A percentile compares a stretch with the other conserved stretches of the same genome.
phyloP scores from a whole-genome alignment of 495 filamentous ascomycete species.

The Tuber aestivum region DNA sequence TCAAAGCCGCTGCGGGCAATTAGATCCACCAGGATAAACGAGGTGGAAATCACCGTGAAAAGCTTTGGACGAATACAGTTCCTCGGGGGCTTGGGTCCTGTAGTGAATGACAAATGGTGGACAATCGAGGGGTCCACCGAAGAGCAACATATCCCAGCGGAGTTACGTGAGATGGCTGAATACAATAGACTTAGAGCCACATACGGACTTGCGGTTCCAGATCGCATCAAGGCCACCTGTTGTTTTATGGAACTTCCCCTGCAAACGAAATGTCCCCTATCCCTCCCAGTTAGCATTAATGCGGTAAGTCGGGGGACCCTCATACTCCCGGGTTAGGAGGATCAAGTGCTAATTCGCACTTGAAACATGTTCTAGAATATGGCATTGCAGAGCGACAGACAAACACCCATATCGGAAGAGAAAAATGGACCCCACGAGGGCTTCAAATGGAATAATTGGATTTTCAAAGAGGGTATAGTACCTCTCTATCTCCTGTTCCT shows the following conservation, averaged over 20 bases:
- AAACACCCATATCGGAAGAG: slow-evolving; percentile 40
- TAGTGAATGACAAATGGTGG: slow-evolving; percentile 6
- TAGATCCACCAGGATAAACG: neutral
- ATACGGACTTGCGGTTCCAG: slow-evolving; percentile 44
- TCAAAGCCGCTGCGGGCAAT: neutral
- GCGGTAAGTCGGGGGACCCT: slow-evolving; percentile 42
- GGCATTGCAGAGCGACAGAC: slow-evolving; percentile 43
- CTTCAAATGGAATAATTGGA: slow-evolving; percentile 46
- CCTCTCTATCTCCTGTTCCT: slow-evolving; percentile 44
- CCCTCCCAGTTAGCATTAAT: slow-evolving; percentile 33
- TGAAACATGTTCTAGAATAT: slow-evolving; percentile 5
- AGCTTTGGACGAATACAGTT: neutral
- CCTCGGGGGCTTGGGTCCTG: neutral
- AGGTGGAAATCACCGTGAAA: neutral
- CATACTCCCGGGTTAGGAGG: slow-evolving; percentile 21
- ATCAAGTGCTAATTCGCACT: neutral
- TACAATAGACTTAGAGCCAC: slow-evolving; percentile 40
- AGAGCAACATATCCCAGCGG: neutral
- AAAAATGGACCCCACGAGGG: slow-evolving; percentile 16
- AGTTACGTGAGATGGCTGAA: slow-evolving; percentile 15
- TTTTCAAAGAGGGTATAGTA: slow-evolving; percentile 41
- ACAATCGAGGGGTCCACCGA: neutral
- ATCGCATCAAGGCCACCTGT: neutral
- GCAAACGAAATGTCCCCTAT: slow-evolving; percentile 3
- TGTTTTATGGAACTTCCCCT: slow-evolving; percentile 44